Evolutionary conservation across 768 basidiomycete species (phyloP).

Genomic region (Infundibulicybe gibba): DNA sequence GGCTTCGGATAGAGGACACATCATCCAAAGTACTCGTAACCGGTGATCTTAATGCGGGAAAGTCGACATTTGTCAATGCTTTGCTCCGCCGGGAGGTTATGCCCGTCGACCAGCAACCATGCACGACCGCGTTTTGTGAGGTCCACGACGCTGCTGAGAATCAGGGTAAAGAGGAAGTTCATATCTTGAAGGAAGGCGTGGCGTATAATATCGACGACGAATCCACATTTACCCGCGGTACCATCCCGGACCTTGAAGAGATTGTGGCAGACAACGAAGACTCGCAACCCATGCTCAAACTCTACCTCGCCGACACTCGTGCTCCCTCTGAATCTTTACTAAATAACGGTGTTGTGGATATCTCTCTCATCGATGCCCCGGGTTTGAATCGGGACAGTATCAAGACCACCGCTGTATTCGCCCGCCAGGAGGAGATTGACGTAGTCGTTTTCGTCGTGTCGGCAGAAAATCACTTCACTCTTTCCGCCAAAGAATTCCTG

Average conservation of each 20-base stretch:
- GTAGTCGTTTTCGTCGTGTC: constrained; percentile 98
- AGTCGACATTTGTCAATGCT: constrained; percentile 97
- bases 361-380: constrained; percentile 97
- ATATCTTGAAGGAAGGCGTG: constrained; percentile 67
- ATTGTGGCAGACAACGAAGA: constrained; percentile 77
- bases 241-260: constrained; percentile 69
- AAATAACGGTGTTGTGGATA: constrained; percentile 94
- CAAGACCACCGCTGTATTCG: constrained; percentile 93
- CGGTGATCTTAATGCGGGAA: constrained; percentile 97
- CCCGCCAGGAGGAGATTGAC: constrained; percentile 97
- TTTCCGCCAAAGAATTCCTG: constrained; percentile 93
- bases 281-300: constrained; percentile 73
- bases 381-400: constrained; percentile 94
- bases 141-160: constrained; percentile 90
- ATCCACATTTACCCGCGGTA: constrained; percentile 69
- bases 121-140: constrained; percentile 96
- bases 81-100: constrained; percentile 87
- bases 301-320: constrained; percentile 84
- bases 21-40: constrained; percentile 97
- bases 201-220: constrained; percentile 69
- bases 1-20: constrained; percentile 83
- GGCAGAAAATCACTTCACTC: constrained; percentile 97
- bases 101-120: constrained; percentile 98
- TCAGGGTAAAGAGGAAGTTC: constrained; percentile 77
- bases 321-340: constrained; percentile 79